Conservation (phyloP, 169 alveolate genomes). For the Plasmodium inui region DNA sequence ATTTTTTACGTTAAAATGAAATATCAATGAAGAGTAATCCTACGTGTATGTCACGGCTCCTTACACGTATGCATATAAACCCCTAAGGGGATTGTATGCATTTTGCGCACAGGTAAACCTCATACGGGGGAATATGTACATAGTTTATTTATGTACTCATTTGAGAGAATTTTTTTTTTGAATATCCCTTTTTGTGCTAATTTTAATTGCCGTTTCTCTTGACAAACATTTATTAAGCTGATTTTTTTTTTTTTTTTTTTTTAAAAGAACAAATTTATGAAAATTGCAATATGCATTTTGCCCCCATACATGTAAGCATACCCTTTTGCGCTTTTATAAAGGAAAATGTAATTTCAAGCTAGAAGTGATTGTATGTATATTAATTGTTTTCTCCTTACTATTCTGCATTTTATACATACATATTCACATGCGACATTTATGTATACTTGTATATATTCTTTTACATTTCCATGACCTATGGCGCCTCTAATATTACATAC, state of each 20-base stretch:
- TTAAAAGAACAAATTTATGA: background rate
- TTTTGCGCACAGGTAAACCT: background rate
- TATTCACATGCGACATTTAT: background rate
- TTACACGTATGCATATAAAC: background rate
- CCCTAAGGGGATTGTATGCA: background rate
- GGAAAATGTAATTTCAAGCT: background rate
- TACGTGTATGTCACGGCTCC: background rate
- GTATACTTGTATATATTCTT: background rate
- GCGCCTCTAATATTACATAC: background rate
- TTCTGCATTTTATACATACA: background rate
- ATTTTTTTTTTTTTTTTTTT: conserved; percentile 27
- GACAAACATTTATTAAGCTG: background rate
- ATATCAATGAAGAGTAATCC: conserved; percentile 22
- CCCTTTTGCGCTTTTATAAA: background rate
- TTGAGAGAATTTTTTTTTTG: background rate
- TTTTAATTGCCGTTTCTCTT: conserved; percentile 7
- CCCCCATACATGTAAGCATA: background rate
- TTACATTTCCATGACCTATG: background rate
- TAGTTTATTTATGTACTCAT: background rate
- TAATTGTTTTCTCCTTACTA: background rate
- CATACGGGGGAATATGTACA: background rate
- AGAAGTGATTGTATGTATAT: background rate
- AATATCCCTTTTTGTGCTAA: background rate
- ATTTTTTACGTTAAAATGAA: background rate
- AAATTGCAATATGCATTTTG: conserved; percentile 17